Evolutionary conservation across 2,329 filamentous ascomycete genomes (phyloP).

Genomic region (Verticillium isaacii): DNA sequence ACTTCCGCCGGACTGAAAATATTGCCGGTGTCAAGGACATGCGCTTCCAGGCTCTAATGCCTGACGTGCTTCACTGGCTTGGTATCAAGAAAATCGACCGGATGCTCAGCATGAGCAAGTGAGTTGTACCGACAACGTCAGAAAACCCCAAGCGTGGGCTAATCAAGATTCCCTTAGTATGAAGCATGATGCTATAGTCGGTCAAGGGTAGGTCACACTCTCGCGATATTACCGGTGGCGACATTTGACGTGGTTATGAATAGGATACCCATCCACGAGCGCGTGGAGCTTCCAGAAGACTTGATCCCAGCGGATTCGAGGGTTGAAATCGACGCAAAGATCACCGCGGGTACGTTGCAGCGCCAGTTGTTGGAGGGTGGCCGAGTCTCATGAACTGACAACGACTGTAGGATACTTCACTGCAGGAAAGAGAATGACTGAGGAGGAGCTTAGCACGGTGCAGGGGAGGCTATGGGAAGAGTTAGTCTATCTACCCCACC

Average conservation of each 20-base stretch:
- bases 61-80: constrained; percentile 95
- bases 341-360: constrained; percentile 71
- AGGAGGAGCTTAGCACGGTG: constrained; percentile 79
- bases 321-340: constrained; percentile 99
- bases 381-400: not conserved
- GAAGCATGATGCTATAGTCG: constrained; percentile 87
- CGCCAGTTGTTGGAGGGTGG: not conserved
- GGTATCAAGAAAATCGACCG: constrained; percentile 98
- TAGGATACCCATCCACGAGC: constrained; percentile 79
- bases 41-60: constrained; percentile 98
- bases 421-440: constrained; percentile 81
- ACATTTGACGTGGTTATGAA: constrained; percentile 14
- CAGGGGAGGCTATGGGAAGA: constrained; percentile 91
- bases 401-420: constrained; percentile 65
- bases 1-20: constrained; percentile 97
- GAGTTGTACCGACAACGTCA: constrained; percentile 26
- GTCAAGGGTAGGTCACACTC: constrained; percentile 58
- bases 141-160: not conserved
- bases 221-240: constrained; percentile 2
- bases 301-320: constrained; percentile 92
- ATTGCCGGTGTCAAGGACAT: constrained; percentile 96
- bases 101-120: constrained; percentile 99
- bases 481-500: constrained; percentile 30
- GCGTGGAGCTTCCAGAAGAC: constrained; percentile 87
- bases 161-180: constrained; percentile 47